A percentile compares a stretch with the other conserved stretches of the same genome.
phyloP scores from a whole-genome alignment of 768 basidiomycete species.

The Tricholoma bakamatsutake region DNA sequence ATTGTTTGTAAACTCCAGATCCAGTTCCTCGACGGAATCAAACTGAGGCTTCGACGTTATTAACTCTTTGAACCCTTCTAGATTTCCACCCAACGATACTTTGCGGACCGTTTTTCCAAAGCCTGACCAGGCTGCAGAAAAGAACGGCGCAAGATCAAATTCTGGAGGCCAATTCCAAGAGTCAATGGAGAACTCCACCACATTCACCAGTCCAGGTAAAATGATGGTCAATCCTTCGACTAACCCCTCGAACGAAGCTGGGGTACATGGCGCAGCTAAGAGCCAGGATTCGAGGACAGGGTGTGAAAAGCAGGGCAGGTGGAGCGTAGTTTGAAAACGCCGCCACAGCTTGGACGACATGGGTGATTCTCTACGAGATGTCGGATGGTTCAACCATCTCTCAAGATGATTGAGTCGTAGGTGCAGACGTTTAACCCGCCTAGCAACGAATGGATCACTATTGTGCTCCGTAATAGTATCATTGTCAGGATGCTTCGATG shows the following conservation, averaged over 20 bases:
- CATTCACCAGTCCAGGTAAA: constrained; percentile 26
- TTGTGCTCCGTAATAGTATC: not conserved
- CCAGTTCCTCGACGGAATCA: constrained; percentile 26
- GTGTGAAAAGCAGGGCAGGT: constrained; percentile 11
- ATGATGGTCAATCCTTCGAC: constrained; percentile 23
- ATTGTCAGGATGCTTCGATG: not conserved
- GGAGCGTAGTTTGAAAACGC: constrained; percentile 3
- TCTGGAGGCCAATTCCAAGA: constrained; percentile 30
- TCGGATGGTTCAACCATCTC: not conserved
- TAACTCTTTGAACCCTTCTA: constrained; percentile 29
- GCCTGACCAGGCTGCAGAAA: constrained; percentile 31
- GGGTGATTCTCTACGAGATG: not conserved
- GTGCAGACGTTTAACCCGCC: constrained; percentile 12
- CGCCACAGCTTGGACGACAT: constrained; percentile 1
- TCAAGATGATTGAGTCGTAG: constrained; percentile 10
- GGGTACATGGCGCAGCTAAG: constrained; percentile 3
- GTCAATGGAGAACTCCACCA: constrained; percentile 32
- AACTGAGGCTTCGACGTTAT: constrained; percentile 27
- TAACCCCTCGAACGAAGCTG: constrained; percentile 19
- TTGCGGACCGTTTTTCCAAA: constrained; percentile 31
- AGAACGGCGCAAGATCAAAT: constrained; percentile 26
- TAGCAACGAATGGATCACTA: constrained; percentile 18
- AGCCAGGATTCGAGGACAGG: constrained; percentile 8
- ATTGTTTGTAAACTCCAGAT: constrained; percentile 34
- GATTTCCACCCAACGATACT: constrained; percentile 32